Percentiles rank a stretch among this genome's conserved stretches.
Evolutionary conservation across 176 grass and related monocot genomes (phyloP).

Genomic region (Guadua angustifolia): DNA sequence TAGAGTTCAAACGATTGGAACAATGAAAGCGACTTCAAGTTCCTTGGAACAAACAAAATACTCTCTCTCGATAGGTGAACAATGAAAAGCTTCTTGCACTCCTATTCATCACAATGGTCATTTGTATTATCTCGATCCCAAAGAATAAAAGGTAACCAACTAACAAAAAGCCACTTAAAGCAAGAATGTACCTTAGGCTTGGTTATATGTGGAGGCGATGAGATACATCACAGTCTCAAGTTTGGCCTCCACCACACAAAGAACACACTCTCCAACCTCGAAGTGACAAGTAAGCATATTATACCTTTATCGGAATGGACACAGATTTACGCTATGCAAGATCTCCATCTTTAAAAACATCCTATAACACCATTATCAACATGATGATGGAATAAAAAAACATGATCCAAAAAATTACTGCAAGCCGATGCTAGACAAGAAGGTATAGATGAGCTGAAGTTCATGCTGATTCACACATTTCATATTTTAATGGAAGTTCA

Average conservation of each 20-base stretch:
- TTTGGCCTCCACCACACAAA: conserved; percentile 98
- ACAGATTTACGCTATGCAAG: not conserved
- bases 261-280: conserved; percentile 96
- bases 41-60: conserved; percentile 99
- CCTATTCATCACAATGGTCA: conserved; percentile 51
- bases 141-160: not conserved
- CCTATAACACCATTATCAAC: conserved; percentile 1
- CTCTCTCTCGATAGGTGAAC: conserved; percentile 96
- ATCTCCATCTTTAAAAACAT: not conserved
- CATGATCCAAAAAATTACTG: not conserved
- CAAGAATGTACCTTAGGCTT: conserved; percentile 82
- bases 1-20: conserved; percentile 98
- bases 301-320: not conserved
- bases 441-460: not conserved
- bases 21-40: conserved; percentile 97
- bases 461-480: not conserved
- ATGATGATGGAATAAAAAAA: not conserved
- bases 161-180: not conserved
- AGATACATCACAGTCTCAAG: conserved; percentile 99
- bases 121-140: conserved; percentile 19
- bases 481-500: conserved; percentile 18
- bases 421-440: not conserved
- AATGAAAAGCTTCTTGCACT: conserved; percentile 99
- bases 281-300: conserved; percentile 22
- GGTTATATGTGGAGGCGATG: conserved; percentile 98